phyloP scores from a whole-genome alignment of 2,329 filamentous ascomycete genomes.

The Aureobasidium melanogenum region DNA sequence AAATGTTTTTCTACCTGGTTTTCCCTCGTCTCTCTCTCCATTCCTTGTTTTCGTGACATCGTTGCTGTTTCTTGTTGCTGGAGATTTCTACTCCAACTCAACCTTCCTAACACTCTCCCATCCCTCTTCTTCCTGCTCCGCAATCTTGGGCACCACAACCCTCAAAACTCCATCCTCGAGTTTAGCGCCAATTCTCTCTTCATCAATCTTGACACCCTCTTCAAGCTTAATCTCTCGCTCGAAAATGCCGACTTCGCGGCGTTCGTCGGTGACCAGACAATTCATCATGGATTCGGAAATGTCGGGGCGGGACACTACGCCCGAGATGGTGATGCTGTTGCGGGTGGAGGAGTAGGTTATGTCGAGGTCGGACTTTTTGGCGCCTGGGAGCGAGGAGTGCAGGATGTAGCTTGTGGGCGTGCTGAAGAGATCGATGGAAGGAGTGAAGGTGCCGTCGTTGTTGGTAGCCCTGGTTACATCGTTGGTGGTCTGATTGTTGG shows the following conservation, averaged over 20 bases:
- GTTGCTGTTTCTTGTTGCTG: too few relatives aligned
- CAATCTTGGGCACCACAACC: slow-evolving; percentile 67
- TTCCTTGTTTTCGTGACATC: too few relatives aligned
- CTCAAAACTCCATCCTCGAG: slow-evolving; percentile 70
- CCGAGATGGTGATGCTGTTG: slow-evolving; percentile 56
- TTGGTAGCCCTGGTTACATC: neutral
- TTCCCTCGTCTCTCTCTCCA: neutral
- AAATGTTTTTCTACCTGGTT: neutral
- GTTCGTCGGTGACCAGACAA: slow-evolving; percentile 55
- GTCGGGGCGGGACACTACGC: slow-evolving; percentile 63
- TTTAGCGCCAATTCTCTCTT: slow-evolving; percentile 60
- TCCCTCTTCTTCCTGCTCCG: slow-evolving; percentile 55
- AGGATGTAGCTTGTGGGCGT: slow-evolving; percentile 57
- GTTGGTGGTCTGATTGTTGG: slow-evolving; percentile 28
- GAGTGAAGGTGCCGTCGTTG: slow-evolving; percentile 37
- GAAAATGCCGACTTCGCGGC: slow-evolving; percentile 61
- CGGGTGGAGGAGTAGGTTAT: slow-evolving; percentile 68
- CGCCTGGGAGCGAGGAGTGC: slow-evolving; percentile 67
- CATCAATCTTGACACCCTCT: slow-evolving; percentile 48
- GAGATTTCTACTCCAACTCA: slow-evolving; percentile 35
- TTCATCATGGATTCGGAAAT: slow-evolving; percentile 58
- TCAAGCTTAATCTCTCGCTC: slow-evolving; percentile 57
- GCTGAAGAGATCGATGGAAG: slow-evolving; percentile 69
- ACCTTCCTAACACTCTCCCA: slow-evolving; percentile 48
- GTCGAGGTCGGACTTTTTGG: slow-evolving; percentile 67